Percentiles rank a stretch among this genome's conserved stretches.
Conservation (phyloP, 1,284 basidiomycete species). For the Cerioporus squamosus region DNA sequence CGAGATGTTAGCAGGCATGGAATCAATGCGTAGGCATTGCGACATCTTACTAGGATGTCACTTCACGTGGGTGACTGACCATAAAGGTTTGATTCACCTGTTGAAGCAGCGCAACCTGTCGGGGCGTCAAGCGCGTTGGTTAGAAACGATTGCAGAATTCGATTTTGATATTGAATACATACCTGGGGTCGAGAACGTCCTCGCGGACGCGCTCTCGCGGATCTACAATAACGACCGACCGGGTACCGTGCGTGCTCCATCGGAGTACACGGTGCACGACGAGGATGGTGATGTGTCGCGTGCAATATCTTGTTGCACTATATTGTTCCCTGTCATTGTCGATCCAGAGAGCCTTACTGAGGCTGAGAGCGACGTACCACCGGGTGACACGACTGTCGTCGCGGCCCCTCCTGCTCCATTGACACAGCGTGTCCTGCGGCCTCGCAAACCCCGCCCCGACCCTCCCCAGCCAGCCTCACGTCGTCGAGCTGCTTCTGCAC, state of each 20-base stretch:
- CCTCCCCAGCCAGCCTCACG: too few relatives aligned
- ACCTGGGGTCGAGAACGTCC: conserved; percentile 14
- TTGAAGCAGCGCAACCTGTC: conserved; percentile 28
- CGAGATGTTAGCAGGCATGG: conserved; percentile 34
- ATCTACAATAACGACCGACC: conserved; percentile 35
- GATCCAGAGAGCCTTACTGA: not conserved
- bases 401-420: too few relatives aligned
- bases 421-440: not conserved
- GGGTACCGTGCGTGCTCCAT: conserved; percentile 26
- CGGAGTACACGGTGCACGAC: conserved; percentile 27
- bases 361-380: not conserved
- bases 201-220: conserved; percentile 37
- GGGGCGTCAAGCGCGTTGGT: conserved; percentile 25
- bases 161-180: conserved; percentile 29
- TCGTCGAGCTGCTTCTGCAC: too few relatives aligned
- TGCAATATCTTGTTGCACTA: not conserved
- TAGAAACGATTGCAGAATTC: conserved; percentile 26
- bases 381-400: too few relatives aligned
- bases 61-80: conserved; percentile 31
- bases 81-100: conserved; percentile 30
- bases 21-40: conserved; percentile 32
- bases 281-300: not conserved
- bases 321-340: not conserved
- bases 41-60: conserved; percentile 23
- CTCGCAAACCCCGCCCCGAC: not conserved